These are phyloP conservation scores for Ettlia oleoabundans DNA, from an alignment of 139 green algal species.

Conservation along the genomic window DNA sequence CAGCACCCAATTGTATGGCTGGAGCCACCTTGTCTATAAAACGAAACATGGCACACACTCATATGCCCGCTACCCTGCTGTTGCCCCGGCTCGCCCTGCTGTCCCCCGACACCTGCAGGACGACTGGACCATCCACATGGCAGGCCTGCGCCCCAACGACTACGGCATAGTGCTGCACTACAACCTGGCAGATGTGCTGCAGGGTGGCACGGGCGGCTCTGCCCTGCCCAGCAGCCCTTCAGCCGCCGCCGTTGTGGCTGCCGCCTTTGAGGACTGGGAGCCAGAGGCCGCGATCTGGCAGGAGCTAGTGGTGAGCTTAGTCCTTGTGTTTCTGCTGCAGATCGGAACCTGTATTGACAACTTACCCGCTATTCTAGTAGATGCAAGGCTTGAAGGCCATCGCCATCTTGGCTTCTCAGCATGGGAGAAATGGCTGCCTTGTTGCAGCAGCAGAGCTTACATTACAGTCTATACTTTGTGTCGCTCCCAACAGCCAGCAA, in stretches of 20 bases:
- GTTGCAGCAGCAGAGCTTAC: too few relatives aligned
- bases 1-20: too few relatives aligned
- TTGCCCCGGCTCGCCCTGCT: background rate
- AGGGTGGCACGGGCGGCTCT: background rate
- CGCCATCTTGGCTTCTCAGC: too few relatives aligned
- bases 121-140: constrained; percentile 25
- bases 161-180: constrained; percentile 6
- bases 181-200: background rate
- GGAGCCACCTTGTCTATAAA: too few relatives aligned
- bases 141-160: background rate
- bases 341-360: too few relatives aligned
- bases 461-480: too few relatives aligned
- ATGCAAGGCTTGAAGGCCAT: too few relatives aligned
- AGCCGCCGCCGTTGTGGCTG: background rate
- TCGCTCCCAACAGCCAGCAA: too few relatives aligned
- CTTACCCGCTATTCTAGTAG: too few relatives aligned
- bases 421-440: too few relatives aligned
- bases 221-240: background rate
- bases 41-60: background rate
- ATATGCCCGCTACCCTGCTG: background rate
- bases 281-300: background rate
- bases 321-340: background rate
- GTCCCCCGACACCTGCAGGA: background rate
- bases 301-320: background rate
- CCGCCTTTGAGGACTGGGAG: background rate